Conservation (phyloP, 2,329 filamentous ascomycete species). For the Byssothecium circinans region DNA sequence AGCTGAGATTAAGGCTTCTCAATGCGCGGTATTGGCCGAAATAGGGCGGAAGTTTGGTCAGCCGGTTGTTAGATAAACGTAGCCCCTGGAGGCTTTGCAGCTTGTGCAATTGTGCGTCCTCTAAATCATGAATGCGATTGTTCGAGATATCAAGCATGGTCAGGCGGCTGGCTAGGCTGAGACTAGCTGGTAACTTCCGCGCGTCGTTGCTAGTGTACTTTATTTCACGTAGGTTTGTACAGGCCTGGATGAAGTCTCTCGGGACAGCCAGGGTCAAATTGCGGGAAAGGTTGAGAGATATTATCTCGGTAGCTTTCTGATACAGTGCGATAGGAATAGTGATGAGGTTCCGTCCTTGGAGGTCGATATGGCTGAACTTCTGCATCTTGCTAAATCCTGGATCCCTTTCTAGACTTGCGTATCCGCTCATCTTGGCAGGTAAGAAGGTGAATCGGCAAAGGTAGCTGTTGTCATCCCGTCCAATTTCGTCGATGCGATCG, state of each 20-base stretch:
- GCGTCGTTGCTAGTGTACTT: conserved; percentile 96
- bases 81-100: conserved; percentile 80
- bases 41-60: conserved; percentile 76
- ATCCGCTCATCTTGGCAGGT: conserved; percentile 83
- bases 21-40: conserved; percentile 80
- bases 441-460: conserved; percentile 95
- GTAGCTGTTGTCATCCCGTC: conserved; percentile 96
- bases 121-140: conserved; percentile 84
- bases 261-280: conserved; percentile 92
- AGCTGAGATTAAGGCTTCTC: conserved; percentile 86
- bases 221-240: conserved; percentile 88
- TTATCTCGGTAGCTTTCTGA: conserved; percentile 87
- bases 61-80: conserved; percentile 89
- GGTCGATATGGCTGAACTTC: conserved; percentile 92
- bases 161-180: conserved; percentile 76
- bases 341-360: conserved; percentile 85
- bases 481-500: conserved; percentile 89
- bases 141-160: conserved; percentile 94
- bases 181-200: conserved; percentile 77
- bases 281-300: conserved; percentile 88
- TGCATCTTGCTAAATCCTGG: conserved; percentile 78
- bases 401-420: conserved; percentile 70
- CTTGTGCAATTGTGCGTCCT: conserved; percentile 77
- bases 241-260: conserved; percentile 94
- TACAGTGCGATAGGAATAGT: conserved; percentile 95